Base-by-base conservation (phyloP, 768 basidiomycete species). In the Trametes punicea region DNA sequence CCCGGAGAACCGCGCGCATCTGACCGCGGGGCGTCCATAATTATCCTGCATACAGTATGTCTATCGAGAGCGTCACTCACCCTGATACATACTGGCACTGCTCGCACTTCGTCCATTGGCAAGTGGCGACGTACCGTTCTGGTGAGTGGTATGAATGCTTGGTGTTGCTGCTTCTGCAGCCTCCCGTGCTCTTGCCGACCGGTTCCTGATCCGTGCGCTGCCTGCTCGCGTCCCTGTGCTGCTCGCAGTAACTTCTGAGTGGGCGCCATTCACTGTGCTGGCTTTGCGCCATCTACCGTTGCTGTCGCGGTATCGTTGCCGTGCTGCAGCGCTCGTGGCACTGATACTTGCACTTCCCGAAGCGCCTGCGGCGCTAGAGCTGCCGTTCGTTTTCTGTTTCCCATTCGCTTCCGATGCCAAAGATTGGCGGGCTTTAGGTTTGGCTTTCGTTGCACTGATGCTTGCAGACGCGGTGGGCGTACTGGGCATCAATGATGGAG, bases 201-300 rank as follows among this genome's bases (percentile, higher is more conserved):
- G 30, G 26, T 59, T 59, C 9, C 57, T 30, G 26, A 51, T 59
- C 2, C 57, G 57, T 21, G 52, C 57, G 18, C 57, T 59, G 11
- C 57, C 47, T 3, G 51, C 57, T 18, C 52, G 51, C n/a, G 57
- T 55, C 13, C 46, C 51, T 6, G 47, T 46, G 21, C 38, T 51
- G 45, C 45, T 30, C 26, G 55, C 11, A 6, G 42, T 44, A 26
- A 15, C 25, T 3, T 26, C 25, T 44, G 42, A 21, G 13, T 26
- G 42, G 15, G 42, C 4, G n/a, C 42, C 42, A 15, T 55, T 58
- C 13, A 46, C 38, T 6, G 47, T 46, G 6, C 25, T 27, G 30
- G 20, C 38, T 31, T 48, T 51, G 51, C 61, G 59, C 57, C 57
- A 62, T 16, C 61, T 44, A 3, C 61, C 61, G 18, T 51, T 56